A percentile compares a stretch with the other conserved stretches of the same genome.
These are phyloP conservation scores for Aspergillus sp. DNA, from an alignment of 2,329 filamentous ascomycete species.

Conservation along the genomic window DNA sequence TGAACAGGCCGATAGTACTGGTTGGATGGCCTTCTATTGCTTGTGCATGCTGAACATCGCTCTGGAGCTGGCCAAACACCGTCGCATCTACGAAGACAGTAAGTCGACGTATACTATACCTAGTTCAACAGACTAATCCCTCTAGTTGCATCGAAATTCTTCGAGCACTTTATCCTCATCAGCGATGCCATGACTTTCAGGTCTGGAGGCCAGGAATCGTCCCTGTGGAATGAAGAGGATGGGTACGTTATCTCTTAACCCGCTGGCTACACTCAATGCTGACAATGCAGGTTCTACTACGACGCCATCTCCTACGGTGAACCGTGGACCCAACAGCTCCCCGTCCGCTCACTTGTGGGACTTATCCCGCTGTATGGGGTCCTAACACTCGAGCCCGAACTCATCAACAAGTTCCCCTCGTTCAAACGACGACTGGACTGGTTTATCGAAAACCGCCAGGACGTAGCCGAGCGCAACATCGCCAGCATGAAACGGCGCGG, in stretches of 20 bases:
- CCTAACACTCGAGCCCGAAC: slow-evolving; percentile 85
- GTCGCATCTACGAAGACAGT: slow-evolving; percentile 88
- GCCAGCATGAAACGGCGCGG: slow-evolving; percentile 87
- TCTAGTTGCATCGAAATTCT: slow-evolving; percentile 89
- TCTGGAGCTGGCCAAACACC: slow-evolving; percentile 90
- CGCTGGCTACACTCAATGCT: slow-evolving; percentile 6
- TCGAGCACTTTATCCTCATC: slow-evolving; percentile 97
- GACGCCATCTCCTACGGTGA: slow-evolving; percentile 96
- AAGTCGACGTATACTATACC: slow-evolving; percentile 10
- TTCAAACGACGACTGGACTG: slow-evolving; percentile 93
- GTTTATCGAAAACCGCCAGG: slow-evolving; percentile 86
- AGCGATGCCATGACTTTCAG: slow-evolving; percentile 95
- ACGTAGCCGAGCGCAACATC: slow-evolving; percentile 90
- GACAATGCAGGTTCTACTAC: slow-evolving; percentile 75
- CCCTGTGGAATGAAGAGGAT: slow-evolving; percentile 93
- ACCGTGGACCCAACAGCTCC: slow-evolving; percentile 88
- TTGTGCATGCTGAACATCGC: slow-evolving; percentile 96
- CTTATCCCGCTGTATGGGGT: slow-evolving; percentile 92
- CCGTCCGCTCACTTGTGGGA: slow-evolving; percentile 86
- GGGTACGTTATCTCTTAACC: slow-evolving; percentile 40
- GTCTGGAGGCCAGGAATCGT: slow-evolving; percentile 68
- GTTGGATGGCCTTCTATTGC: slow-evolving; percentile 99
- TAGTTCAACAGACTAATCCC: background rate
- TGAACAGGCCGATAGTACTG: slow-evolving; percentile 95
- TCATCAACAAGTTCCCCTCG: slow-evolving; percentile 84